phyloP scores from a whole-genome alignment of 495 filamentous ascomycete species.

The Penicillium pancosmium region DNA sequence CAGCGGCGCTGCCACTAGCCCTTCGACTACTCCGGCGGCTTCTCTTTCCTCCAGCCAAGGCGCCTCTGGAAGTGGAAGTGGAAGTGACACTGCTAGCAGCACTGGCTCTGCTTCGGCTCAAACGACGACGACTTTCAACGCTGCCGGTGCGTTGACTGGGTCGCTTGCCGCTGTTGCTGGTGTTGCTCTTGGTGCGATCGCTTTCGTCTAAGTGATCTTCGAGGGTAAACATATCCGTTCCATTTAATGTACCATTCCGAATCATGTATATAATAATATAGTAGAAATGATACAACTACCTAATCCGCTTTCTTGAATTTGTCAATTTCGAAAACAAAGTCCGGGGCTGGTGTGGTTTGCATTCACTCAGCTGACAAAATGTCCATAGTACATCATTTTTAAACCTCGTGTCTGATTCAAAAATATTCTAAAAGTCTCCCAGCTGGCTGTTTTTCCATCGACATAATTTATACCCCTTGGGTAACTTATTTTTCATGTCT shows the following conservation, averaged over 20 bases:
- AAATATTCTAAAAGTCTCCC: too few species aligned
- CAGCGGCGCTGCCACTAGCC: not conserved
- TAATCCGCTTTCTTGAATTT: too few species aligned
- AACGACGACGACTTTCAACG: conserved; percentile 15
- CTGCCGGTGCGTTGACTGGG: conserved; percentile 8
- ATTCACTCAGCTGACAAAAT: too few species aligned
- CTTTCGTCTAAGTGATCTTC: conserved; percentile 15
- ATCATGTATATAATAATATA: not conserved
- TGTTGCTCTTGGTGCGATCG: conserved; percentile 36
- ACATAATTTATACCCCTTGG: not conserved
- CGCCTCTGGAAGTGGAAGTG: not conserved
- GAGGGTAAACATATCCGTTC: not conserved
- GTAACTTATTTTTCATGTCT: not conserved
- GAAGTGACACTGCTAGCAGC: not conserved
- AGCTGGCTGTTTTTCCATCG: not conserved
- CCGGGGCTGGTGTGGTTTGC: too few species aligned
- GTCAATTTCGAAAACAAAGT: too few species aligned
- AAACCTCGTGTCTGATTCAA: too few species aligned
- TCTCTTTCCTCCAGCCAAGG: conserved; percentile 10
- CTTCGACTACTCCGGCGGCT: conserved; percentile 21
- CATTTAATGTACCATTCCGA: not conserved
- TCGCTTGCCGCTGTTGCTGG: conserved; percentile 30
- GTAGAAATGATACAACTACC: too few species aligned
- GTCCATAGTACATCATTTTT: too few species aligned
- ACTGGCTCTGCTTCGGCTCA: conserved; percentile 11